Evolutionary conservation across 2,329 filamentous ascomycete genomes (phyloP).

Genomic region (Zopfia rhizophila): DNA sequence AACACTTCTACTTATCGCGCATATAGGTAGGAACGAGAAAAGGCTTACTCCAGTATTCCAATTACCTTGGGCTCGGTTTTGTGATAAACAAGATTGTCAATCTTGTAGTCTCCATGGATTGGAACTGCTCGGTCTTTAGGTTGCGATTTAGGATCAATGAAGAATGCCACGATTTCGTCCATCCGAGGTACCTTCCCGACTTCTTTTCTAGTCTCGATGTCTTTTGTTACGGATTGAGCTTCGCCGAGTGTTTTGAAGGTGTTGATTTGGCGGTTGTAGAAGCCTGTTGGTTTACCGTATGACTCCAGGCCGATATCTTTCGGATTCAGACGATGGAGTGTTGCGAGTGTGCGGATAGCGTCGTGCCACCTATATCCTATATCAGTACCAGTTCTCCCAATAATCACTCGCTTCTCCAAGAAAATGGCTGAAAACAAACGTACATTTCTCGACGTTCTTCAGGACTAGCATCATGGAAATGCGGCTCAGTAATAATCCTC

Average conservation of each 20-base stretch:
- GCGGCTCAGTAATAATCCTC: conserved; percentile 86
- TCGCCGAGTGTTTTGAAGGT: conserved; percentile 82
- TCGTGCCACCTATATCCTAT: conserved; percentile 69
- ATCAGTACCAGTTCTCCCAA: too few relatives aligned
- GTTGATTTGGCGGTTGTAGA: conserved; percentile 83
- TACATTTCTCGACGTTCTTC: conserved; percentile 74
- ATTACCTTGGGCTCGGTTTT: conserved; percentile 85
- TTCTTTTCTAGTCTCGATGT: conserved; percentile 77
- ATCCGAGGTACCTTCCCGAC: conserved; percentile 86
- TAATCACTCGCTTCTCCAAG: neutral
- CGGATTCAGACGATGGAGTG: conserved; percentile 78
- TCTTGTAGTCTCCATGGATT: conserved; percentile 95
- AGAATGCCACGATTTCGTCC: conserved; percentile 78
- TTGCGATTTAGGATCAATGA: conserved; percentile 71
- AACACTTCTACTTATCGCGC: too few relatives aligned
- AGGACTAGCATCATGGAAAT: conserved; percentile 75
- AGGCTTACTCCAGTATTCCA: conserved; percentile 80
- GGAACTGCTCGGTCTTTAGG: conserved; percentile 79
- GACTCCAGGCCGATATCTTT: conserved; percentile 71
- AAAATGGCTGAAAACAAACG: conserved; percentile 33
- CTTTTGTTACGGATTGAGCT: conserved; percentile 75
- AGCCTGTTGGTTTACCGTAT: conserved; percentile 77
- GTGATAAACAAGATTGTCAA: conserved; percentile 71
- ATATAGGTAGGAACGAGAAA: neutral
- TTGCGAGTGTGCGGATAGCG: conserved; percentile 80